Percentiles rank a stretch among this genome's conserved stretches.
phyloP scores from a whole-genome alignment of 108 stramenopile genomes.

The Fragilariopsis cylindrus region DNA sequence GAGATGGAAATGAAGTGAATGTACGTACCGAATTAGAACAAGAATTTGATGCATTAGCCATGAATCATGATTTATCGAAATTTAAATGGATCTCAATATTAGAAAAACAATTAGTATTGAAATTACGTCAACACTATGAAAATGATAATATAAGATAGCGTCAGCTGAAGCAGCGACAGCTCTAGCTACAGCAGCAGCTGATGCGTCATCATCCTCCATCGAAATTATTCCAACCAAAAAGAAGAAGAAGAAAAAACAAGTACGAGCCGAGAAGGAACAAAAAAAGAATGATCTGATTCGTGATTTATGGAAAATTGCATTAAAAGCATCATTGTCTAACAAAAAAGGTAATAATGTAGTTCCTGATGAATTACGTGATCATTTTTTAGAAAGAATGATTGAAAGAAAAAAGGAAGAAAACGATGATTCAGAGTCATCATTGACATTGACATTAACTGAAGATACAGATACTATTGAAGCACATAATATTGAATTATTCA shows the following conservation, averaged over 20 bases:
- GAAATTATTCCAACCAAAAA: neutral
- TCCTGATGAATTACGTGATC: neutral
- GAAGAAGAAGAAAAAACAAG: neutral
- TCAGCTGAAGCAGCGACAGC: too few relatives aligned
- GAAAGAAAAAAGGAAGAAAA: too few relatives aligned
- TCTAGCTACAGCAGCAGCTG: too few relatives aligned
- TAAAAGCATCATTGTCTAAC: neutral
- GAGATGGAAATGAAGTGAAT: neutral
- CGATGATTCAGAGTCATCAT: neutral
- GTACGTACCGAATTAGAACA: neutral
- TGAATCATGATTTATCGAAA: constrained; percentile 1
- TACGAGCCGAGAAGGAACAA: too few relatives aligned
- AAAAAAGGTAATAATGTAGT: neutral
- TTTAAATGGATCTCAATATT: constrained; percentile 8
- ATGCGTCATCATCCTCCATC: too few relatives aligned
- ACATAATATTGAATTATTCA: neutral
- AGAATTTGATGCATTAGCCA: neutral
- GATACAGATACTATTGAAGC: neutral
- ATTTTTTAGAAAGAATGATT: neutral
- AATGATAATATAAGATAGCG: too few relatives aligned
- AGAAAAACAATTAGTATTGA: constrained; percentile 1
- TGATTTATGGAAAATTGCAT: constrained; percentile 4
- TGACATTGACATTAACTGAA: neutral
- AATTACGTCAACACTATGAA: neutral
- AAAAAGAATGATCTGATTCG: neutral